These are phyloP conservation scores for Penicillium crustosum DNA, from an alignment of 2,329 filamentous ascomycete genomes.

Conservation along the genomic window DNA sequence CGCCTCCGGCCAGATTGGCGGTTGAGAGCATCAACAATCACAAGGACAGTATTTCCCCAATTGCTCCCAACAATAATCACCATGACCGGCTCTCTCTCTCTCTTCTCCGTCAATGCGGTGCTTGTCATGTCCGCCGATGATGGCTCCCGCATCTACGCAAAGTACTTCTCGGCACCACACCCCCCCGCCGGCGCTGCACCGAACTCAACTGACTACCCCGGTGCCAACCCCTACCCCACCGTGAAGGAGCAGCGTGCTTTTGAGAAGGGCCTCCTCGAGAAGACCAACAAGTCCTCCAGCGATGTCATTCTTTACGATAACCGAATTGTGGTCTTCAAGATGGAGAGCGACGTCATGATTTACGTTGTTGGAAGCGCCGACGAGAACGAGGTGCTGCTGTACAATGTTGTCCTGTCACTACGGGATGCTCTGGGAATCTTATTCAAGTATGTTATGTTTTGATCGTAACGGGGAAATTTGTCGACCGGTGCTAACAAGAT, in stretches of 20 bases:
- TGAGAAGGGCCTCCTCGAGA: slow-evolving; percentile 91
- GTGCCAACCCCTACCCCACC: slow-evolving; percentile 77
- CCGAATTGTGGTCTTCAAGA: slow-evolving; percentile 94
- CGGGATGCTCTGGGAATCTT: slow-evolving; percentile 86
- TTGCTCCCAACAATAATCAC: slow-evolving; percentile 26
- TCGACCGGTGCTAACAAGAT: slow-evolving; percentile 17
- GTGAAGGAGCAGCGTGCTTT: slow-evolving; percentile 94
- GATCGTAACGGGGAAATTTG: background rate
- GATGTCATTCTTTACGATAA: slow-evolving; percentile 99
- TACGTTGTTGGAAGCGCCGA: slow-evolving; percentile 89
- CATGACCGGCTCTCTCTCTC: slow-evolving; percentile 74
- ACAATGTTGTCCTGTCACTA: slow-evolving; percentile 89
- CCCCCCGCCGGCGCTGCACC: slow-evolving; percentile 59
- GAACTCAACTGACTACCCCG: slow-evolving; percentile 59
- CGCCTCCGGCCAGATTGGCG: slow-evolving; percentile 27
- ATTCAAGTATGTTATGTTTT: slow-evolving; percentile 70
- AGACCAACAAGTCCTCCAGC: slow-evolving; percentile 91
- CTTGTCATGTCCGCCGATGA: slow-evolving; percentile 82
- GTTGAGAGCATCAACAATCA: slow-evolving; percentile 25
- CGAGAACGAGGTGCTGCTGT: slow-evolving; percentile 95
- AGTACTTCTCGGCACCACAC: slow-evolving; percentile 81
- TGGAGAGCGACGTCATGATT: slow-evolving; percentile 93
- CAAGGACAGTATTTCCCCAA: slow-evolving; percentile 6
- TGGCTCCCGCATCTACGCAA: slow-evolving; percentile 85
- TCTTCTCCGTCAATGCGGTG: slow-evolving; percentile 75